A percentile compares a stretch with the other conserved stretches of the same genome.
Conservation (phyloP, 768 basidiomycete species). For the Amanita phalloides region DNA sequence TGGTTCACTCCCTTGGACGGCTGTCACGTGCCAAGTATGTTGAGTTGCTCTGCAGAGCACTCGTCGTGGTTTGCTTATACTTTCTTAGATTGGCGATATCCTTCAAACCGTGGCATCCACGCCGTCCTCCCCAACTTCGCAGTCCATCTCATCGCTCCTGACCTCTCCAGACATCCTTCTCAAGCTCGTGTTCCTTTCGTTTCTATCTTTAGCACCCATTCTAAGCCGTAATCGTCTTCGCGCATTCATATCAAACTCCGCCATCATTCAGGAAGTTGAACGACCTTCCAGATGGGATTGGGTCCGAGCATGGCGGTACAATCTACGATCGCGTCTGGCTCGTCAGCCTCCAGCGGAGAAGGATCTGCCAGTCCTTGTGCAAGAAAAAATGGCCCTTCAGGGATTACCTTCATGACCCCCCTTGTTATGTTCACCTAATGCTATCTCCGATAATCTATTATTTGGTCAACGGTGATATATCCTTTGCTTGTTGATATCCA, state of each 20-base stretch:
- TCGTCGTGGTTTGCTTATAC: conserved; percentile 9
- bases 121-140: conserved; percentile 55
- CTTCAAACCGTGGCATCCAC: conserved; percentile 74
- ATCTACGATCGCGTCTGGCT: conserved; percentile 32
- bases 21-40: conserved; percentile 79
- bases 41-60: neutral
- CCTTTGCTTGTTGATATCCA: conserved; percentile 1
- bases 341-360: conserved; percentile 40
- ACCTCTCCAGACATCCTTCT: conserved; percentile 73
- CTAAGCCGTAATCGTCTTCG: conserved; percentile 61
- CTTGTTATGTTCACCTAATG: neutral
- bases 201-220: conserved; percentile 81
- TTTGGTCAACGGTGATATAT: neutral
- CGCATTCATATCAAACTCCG: conserved; percentile 33
- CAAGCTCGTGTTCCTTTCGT: conserved; percentile 76
- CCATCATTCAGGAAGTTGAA: conserved; percentile 11
- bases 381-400: conserved; percentile 43
- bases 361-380: conserved; percentile 38
- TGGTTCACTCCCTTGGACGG: conserved; percentile 81
- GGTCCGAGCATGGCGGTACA: conserved; percentile 61
- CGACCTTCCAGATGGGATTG: conserved; percentile 37
- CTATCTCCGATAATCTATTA: neutral
- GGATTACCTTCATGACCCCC: conserved; percentile 23
- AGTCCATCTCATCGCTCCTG: conserved; percentile 79
- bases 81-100: conserved; percentile 70